These are phyloP conservation scores for Globisporangium recalcitrans DNA, from an alignment of 352 stramenopile genomes.

Conservation along the genomic window DNA sequence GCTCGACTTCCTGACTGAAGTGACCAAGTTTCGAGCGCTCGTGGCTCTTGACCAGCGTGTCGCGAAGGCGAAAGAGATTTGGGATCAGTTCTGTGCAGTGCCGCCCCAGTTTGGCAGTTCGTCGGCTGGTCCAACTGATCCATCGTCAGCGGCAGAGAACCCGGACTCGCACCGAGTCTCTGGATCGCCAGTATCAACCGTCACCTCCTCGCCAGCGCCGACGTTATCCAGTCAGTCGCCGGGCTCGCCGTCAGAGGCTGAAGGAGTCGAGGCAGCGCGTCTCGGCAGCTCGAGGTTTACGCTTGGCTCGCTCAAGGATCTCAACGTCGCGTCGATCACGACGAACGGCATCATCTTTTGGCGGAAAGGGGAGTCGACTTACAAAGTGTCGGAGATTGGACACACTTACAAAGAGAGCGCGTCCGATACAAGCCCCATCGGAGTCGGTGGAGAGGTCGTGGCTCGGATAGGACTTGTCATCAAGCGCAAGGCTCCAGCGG, in stretches of 20 bases:
- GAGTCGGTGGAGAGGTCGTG: conserved; percentile 56
- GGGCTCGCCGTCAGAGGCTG: background rate
- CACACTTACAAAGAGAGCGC: conserved; percentile 33
- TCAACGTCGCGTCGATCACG: conserved; percentile 61
- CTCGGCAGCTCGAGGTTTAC: conserved; percentile 24
- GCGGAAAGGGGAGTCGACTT: conserved; percentile 40
- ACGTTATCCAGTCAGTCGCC: conserved; percentile 5
- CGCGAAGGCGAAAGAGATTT: conserved; percentile 53
- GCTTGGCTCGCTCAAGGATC: conserved; percentile 44
- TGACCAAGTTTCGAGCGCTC: conserved; percentile 65
- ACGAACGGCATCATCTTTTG: conserved; percentile 64
- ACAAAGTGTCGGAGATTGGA: conserved; percentile 28
- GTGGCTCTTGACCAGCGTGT: conserved; percentile 37
- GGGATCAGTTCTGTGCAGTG: conserved; percentile 40
- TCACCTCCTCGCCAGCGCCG: conserved; percentile 5
- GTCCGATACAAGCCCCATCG: conserved; percentile 40
- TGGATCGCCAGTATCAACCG: conserved; percentile 5
- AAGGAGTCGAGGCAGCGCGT: background rate
- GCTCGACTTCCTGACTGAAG: conserved; percentile 62
- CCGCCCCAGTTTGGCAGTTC: conserved; percentile 9
- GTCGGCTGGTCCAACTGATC: background rate
- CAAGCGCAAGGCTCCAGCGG: conserved; percentile 28
- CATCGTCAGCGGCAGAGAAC: background rate
- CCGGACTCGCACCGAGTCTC: background rate
- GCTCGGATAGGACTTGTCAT: conserved; percentile 39